These are phyloP conservation scores for Heterobasidion annosum DNA, from an alignment of 1,284 basidiomycete species.

Conservation along the genomic window DNA sequence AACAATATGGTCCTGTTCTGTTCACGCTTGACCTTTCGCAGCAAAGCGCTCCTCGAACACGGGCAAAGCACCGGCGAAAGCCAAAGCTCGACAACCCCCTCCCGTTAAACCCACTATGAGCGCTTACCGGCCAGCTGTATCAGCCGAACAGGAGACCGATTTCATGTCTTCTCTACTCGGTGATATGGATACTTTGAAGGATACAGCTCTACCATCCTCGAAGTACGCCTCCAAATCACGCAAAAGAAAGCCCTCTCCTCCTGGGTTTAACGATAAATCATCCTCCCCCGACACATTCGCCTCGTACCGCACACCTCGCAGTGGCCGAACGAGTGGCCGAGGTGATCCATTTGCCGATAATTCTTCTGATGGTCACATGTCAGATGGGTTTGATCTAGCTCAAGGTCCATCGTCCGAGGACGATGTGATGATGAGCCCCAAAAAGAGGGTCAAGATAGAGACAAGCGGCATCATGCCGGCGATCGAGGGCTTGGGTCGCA, in stretches of 20 bases:
- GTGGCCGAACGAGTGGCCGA: not conserved
- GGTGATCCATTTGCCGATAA: constrained; percentile 19
- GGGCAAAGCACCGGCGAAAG: constrained; percentile 30
- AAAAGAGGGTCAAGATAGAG: constrained; percentile 50
- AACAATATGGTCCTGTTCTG: not conserved
- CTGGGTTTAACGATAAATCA: constrained; percentile 14
- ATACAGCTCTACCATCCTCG: constrained; percentile 5
- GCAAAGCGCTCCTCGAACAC: constrained; percentile 31
- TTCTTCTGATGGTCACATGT: constrained; percentile 52
- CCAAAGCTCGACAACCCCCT: constrained; percentile 40
- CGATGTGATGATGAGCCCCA: constrained; percentile 46
- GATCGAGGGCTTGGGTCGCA: constrained; percentile 42
- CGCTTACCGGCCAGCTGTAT: constrained; percentile 69
- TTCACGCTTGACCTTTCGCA: constrained; percentile 7
- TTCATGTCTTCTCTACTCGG: constrained; percentile 78
- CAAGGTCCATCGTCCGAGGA: constrained; percentile 45
- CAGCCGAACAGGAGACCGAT: constrained; percentile 73
- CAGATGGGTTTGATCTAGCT: constrained; percentile 27
- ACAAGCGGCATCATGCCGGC: constrained; percentile 39
- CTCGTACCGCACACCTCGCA: constrained; percentile 11
- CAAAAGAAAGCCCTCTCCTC: constrained; percentile 70
- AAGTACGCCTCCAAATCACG: constrained; percentile 33
- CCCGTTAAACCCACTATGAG: constrained; percentile 50
- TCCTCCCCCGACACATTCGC: constrained; percentile 17
- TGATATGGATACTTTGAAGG: constrained; percentile 46